These are phyloP conservation scores for Trichoderma polysporum DNA, from an alignment of 2,329 filamentous ascomycete genomes.

Conservation along the genomic window DNA sequence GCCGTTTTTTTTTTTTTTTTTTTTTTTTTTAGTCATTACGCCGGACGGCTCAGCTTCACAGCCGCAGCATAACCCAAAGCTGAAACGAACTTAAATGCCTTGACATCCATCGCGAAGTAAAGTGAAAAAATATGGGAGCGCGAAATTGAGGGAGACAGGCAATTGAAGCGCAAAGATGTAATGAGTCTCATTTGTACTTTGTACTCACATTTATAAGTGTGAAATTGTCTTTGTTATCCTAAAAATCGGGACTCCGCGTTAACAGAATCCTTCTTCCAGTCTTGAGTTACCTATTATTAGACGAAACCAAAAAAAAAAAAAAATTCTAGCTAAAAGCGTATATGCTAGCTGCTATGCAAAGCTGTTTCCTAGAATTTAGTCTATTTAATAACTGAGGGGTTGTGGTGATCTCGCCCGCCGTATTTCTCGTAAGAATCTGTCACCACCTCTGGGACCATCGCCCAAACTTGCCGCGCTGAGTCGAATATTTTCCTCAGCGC, in stretches of 20 bases:
- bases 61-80: neutral
- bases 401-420: neutral
- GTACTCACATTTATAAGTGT: neutral
- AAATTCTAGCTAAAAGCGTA: neutral
- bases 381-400: neutral
- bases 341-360: neutral
- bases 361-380: no score
- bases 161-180: no score
- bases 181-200: no score
- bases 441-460: neutral
- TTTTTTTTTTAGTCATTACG: neutral
- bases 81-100: neutral
- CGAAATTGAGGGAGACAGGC: neutral
- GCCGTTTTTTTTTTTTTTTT: no score
- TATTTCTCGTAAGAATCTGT: neutral
- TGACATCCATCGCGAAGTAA: neutral
- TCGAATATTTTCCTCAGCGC: conserved; percentile 7
- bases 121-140: neutral
- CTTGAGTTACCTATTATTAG: neutral
- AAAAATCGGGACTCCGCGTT: no score
- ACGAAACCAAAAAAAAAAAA: neutral
- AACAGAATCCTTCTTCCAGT: neutral
- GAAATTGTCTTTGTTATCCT: neutral
- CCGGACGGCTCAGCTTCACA: neutral
- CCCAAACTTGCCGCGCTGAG: neutral